Percentiles rank a stretch among this genome's conserved stretches.
Conservation (phyloP, 768 basidiomycete genomes). For the Pisolithus tinctorius region DNA sequence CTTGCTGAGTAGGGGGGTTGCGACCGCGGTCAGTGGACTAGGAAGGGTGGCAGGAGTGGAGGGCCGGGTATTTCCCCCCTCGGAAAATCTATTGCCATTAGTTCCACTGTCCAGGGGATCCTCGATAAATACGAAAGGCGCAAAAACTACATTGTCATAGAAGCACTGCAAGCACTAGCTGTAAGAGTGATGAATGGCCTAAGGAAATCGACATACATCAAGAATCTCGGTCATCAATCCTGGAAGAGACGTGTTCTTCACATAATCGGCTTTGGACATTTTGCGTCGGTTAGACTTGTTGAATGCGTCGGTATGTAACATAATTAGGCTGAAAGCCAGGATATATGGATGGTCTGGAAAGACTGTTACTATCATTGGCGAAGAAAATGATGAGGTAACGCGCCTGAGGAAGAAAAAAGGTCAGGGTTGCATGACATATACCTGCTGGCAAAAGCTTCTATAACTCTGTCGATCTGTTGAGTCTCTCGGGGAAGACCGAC, state of each 20-base stretch:
- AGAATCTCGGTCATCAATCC: slow-evolving; percentile 79
- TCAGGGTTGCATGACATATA: slow-evolving; percentile 80
- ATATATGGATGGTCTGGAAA: slow-evolving; percentile 86
- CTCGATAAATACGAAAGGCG: slow-evolving; percentile 95
- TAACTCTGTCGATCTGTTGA: slow-evolving; percentile 96
- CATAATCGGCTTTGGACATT: slow-evolving; percentile 93
- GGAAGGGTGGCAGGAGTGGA: slow-evolving; percentile 29
- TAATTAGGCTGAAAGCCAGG: slow-evolving; percentile 94
- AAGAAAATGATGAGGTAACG: slow-evolving; percentile 9
- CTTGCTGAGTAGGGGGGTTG: slow-evolving; percentile 43
- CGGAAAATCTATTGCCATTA: slow-evolving; percentile 28
- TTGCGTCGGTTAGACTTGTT: slow-evolving; percentile 97
- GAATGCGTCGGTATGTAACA: slow-evolving; percentile 98
- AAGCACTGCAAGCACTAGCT: slow-evolving; percentile 55
- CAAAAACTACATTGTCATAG: slow-evolving; percentile 94
- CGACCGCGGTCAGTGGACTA: slow-evolving; percentile 24
- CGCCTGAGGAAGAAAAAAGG: slow-evolving; percentile 74
- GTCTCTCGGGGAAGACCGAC: slow-evolving; percentile 91
- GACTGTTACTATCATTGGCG: background rate
- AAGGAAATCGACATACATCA: slow-evolving; percentile 50
- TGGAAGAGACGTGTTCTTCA: slow-evolving; percentile 85
- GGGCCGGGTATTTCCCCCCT: slow-evolving; percentile 34
- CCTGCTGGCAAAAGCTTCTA: slow-evolving; percentile 87
- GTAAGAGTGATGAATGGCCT: background rate
- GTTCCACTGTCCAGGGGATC: slow-evolving; percentile 72